phyloP scores from a whole-genome alignment of 139 green algal genomes.

The Closterium sp. region DNA sequence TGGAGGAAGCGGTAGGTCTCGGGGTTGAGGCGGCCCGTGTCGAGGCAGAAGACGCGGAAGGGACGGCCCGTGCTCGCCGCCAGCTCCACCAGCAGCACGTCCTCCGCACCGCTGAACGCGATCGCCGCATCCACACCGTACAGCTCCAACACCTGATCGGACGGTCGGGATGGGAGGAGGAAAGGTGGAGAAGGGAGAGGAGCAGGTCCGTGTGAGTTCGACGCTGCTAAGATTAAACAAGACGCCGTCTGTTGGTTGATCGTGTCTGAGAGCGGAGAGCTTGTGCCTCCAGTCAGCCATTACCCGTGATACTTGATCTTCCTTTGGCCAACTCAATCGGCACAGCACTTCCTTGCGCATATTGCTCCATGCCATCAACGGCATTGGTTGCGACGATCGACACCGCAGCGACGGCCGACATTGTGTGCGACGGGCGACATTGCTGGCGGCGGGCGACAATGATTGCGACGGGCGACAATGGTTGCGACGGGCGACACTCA shows the following conservation, averaged over 20 bases:
- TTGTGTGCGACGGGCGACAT: background rate
- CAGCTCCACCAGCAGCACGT: slow-evolving; percentile 97
- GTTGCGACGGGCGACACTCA: background rate
- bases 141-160: slow-evolving; percentile 74
- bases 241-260: too few relatives aligned
- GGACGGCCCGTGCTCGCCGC: slow-evolving; percentile 89
- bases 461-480: background rate
- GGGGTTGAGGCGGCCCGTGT: slow-evolving; percentile 95
- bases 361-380: background rate
- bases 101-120: slow-evolving; percentile 88
- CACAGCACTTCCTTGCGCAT: background rate
- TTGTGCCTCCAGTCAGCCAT: too few relatives aligned
- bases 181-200: background rate
- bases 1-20: slow-evolving; percentile 87
- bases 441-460: background rate
- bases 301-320: background rate
- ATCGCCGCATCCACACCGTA: slow-evolving; percentile 89
- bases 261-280: too few relatives aligned
- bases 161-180: background rate
- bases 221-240: too few relatives aligned
- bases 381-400: background rate
- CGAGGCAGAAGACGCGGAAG: slow-evolving; percentile 95
- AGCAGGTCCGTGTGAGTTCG: too few relatives aligned
- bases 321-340: background rate
- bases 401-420: background rate